Conservation (phyloP, 2,329 filamentous ascomycete genomes). For the Ophiostoma pallidulum region DNA sequence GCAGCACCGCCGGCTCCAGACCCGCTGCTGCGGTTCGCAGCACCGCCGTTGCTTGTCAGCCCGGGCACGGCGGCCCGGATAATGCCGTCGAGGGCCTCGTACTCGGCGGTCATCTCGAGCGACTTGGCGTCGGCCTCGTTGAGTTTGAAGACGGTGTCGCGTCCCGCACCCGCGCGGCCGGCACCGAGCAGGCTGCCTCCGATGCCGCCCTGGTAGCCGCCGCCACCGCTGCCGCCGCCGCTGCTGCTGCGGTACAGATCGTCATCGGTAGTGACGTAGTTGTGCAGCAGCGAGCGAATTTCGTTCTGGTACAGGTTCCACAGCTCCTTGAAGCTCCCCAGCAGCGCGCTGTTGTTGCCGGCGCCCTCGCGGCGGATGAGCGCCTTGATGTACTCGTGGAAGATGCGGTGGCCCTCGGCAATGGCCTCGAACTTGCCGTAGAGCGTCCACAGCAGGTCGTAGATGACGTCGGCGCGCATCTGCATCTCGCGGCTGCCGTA, state of each 20-base stretch:
- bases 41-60: constrained; percentile 65
- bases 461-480: constrained; percentile 73
- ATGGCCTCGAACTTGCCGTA: constrained; percentile 98
- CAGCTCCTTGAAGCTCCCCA: constrained; percentile 86
- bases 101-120: constrained; percentile 68
- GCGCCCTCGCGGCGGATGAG: constrained; percentile 74
- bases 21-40: constrained; percentile 20
- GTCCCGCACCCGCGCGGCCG: not conserved
- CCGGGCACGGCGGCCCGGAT: constrained; percentile 88
- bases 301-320: constrained; percentile 99
- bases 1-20: constrained; percentile 37
- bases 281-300: constrained; percentile 86
- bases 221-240: not conserved
- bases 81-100: constrained; percentile 82
- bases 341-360: constrained; percentile 54
- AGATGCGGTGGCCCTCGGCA: constrained; percentile 84
- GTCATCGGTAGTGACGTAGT: constrained; percentile 89
- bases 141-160: constrained; percentile 64
- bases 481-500: constrained; percentile 63
- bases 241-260: constrained; percentile 50
- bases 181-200: no score
- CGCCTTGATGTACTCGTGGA: constrained; percentile 84
- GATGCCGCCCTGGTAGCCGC: not conserved
- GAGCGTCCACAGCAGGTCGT: constrained; percentile 82
- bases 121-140: constrained; percentile 76